A percentile compares a stretch with the other conserved stretches of the same genome.
Evolutionary conservation across 169 alveolate species (phyloP).

Genomic region (Sarcocystis neurona): DNA sequence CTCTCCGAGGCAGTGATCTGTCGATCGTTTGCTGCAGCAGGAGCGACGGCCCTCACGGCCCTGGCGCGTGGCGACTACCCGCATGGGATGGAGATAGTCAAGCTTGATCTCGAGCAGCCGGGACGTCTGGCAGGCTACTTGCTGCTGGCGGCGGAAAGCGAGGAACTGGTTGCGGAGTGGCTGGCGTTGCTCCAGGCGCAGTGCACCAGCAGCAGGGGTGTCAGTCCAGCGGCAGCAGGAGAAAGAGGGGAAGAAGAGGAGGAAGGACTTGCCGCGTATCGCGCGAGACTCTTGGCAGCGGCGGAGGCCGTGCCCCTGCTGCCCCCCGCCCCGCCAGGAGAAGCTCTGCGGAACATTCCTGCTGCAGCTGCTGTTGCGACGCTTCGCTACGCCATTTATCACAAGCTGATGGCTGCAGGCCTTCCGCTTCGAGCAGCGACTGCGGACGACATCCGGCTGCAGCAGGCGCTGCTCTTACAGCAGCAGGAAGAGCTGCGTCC

Average conservation of each 20-base stretch:
- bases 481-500: no score
- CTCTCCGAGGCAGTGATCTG: background rate
- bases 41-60: constrained; percentile 22
- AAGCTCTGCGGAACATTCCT: background rate
- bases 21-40: background rate
- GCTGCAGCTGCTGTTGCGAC: background rate
- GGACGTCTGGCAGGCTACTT: constrained; percentile 7
- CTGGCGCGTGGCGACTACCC: constrained; percentile 22
- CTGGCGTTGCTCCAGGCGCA: background rate
- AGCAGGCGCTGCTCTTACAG: no score
- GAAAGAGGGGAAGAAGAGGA: no score
- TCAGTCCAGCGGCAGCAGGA: no score
- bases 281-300: no score
- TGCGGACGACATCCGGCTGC: background rate
- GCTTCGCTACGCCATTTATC: background rate
- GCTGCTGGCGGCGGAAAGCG: constrained; percentile 48
- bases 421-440: background rate
- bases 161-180: constrained; percentile 36
- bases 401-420: constrained; percentile 20
- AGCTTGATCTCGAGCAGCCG: background rate
- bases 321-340: background rate
- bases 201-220: no score
- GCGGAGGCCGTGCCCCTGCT: background rate
- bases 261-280: no score
- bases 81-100: constrained; percentile 29